These are phyloP conservation scores for Dalbergia oliveri DNA, from an alignment of 306 rosid genomes.

Conservation along the genomic window DNA sequence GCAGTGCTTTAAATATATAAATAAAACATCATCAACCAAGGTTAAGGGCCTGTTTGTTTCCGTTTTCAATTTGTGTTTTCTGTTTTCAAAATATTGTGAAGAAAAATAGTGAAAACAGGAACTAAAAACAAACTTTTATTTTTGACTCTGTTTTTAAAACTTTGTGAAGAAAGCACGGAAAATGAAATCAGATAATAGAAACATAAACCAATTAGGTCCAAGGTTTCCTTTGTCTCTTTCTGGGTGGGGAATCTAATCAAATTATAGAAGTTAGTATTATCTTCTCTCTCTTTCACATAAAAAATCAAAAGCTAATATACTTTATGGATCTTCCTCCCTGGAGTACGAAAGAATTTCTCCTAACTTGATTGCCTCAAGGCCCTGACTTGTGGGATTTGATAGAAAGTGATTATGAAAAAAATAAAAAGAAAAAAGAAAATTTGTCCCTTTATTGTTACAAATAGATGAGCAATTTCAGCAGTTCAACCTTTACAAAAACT, in stretches of 20 bases:
- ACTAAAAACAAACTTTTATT: too few relatives aligned
- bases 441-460: background rate
- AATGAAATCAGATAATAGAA: too few relatives aligned
- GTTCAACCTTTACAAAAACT: background rate
- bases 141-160: too few relatives aligned
- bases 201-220: too few relatives aligned
- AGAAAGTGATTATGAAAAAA: background rate
- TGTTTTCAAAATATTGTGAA: too few relatives aligned
- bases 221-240: background rate
- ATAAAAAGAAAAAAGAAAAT: background rate
- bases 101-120: too few relatives aligned
- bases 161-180: too few relatives aligned
- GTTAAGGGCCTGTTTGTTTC: background rate
- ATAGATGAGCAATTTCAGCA: constrained; percentile 13
- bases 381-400: constrained; percentile 7
- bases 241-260: background rate
- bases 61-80: too few relatives aligned
- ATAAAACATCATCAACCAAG: background rate
- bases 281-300: background rate
- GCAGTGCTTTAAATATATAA: background rate
- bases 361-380: background rate
- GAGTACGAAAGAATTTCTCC: too few relatives aligned
- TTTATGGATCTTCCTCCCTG: too few relatives aligned
- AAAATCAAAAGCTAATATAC: too few relatives aligned
- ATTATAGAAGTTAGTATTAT: background rate